These are phyloP conservation scores for Mortierella sp. DNA, from an alignment of 371 early-diverging fungal species.

Conservation along the genomic window DNA sequence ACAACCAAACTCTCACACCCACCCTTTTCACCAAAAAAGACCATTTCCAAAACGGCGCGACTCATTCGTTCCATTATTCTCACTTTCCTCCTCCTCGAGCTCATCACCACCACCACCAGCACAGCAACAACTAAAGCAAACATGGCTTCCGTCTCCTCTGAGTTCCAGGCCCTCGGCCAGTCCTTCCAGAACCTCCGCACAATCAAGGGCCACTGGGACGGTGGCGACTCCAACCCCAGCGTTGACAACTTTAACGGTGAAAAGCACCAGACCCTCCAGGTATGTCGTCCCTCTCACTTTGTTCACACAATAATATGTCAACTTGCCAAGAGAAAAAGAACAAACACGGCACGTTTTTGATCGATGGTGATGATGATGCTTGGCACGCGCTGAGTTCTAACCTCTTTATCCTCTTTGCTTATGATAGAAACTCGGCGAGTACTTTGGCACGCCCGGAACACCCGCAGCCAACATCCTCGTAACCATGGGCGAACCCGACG, in stretches of 20 bases:
- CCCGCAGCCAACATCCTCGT: conserved; percentile 60
- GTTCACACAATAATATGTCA: neutral
- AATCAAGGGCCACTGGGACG: conserved; percentile 68
- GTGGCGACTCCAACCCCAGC: conserved; percentile 63
- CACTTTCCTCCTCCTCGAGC: neutral
- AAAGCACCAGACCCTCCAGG: conserved; percentile 67
- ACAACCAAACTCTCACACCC: neutral
- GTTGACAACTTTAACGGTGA: conserved; percentile 69
- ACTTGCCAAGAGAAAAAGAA: neutral
- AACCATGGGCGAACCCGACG: conserved; percentile 70
- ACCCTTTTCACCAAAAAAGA: neutral
- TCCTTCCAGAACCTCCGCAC: conserved; percentile 61
- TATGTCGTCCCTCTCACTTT: conserved; percentile 12
- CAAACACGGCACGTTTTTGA: neutral
- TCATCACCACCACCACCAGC: neutral
- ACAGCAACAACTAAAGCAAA: no score
- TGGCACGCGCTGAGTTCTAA: neutral
- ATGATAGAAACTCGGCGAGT: conserved; percentile 58
- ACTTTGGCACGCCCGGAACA: conserved; percentile 62
- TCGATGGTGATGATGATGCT: neutral
- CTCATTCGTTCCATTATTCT: neutral
- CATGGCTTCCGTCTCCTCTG: conserved; percentile 49
- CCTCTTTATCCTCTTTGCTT: neutral
- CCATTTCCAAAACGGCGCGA: neutral
- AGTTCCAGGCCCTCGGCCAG: conserved; percentile 57